Base-by-base conservation (phyloP, 129 eudicot genomes). In the Tagetes patula region DNA sequence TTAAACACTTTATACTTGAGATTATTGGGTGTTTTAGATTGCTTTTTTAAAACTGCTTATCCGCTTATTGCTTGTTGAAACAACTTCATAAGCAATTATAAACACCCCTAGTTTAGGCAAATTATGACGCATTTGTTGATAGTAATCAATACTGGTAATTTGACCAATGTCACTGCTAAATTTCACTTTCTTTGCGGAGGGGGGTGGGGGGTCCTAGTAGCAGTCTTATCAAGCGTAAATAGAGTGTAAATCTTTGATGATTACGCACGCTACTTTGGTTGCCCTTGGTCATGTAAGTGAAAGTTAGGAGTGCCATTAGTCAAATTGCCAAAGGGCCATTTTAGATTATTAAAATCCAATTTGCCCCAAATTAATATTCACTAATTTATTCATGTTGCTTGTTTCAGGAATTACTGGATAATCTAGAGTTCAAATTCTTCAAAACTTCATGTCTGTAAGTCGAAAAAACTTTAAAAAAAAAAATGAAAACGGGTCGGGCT, bases 391-490 rank as follows among this genome's bases (percentile, higher is more conserved):
- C 59, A 30, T 52, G 73, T 67, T 54, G 42, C 11, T 78, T 79
- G 38, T 37, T 47, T 38, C 90, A 86, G 87, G 85, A 77, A 69
- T 83, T 62, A 64, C 84, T 61, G 85, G 87, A 75, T 86, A 83
- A 75, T 66, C 34, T 40, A 77, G 69, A 75, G 65, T 58, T 70
- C 68, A 72, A 69, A 27, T 59, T 62, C 75, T 69, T 59, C 71
- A 75, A 60, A 61, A 34, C 66, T 67, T 55, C 55, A 82, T 73
- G 47, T 60, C 58, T 77, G 33, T 70, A 70, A 73, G 77, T 82
- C 60, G 64, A 74, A 79, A 82, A 55, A 73, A 31, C 20, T 59
- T 46, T 8, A 45, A 73, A 60, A 75, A 80, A 53, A 48, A 48
- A 48, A 48, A 48, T 20, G 27, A 53, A 27, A 55, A 30, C 4